Conservation (phyloP, 805 yeast genomes). For the Schwanniomyces vanrijiae region DNA sequence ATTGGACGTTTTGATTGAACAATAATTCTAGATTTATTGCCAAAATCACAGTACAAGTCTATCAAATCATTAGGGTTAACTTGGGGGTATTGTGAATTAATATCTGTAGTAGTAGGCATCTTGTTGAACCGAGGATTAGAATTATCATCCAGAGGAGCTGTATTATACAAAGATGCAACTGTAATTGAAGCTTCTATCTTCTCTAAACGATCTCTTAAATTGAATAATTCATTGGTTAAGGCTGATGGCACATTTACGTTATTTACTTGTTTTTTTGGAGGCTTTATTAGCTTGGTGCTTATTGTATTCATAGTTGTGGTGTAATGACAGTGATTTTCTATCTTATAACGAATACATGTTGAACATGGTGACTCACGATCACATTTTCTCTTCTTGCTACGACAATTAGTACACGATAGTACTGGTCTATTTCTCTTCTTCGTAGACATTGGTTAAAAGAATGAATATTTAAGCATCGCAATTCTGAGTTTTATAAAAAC, state of each 20-base stretch:
- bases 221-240: constrained; percentile 3
- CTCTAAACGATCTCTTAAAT: constrained; percentile 2
- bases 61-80: constrained; percentile 2
- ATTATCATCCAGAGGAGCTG: background rate
- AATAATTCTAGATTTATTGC: background rate
- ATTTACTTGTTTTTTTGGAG: background rate
- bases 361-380: constrained; percentile 16
- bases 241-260: background rate
- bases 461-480: background rate
- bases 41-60: constrained; percentile 7
- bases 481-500: background rate
- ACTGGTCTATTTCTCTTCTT: constrained; percentile 17
- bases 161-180: constrained; percentile 3
- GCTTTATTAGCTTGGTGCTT: background rate
- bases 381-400: constrained; percentile 17
- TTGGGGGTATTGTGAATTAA: background rate
- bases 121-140: background rate
- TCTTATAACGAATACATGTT: constrained; percentile 4
- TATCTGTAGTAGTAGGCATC: background rate
- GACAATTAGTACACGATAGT: constrained; percentile 15
- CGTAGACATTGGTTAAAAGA: background rate
- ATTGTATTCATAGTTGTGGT: background rate
- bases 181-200: constrained; percentile 8
- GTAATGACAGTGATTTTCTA: constrained; percentile 7
- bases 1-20: constrained; percentile 2